Evolutionary conservation across 2,329 filamentous ascomycete species (phyloP).

Genomic region (Septoria petroselini): DNA sequence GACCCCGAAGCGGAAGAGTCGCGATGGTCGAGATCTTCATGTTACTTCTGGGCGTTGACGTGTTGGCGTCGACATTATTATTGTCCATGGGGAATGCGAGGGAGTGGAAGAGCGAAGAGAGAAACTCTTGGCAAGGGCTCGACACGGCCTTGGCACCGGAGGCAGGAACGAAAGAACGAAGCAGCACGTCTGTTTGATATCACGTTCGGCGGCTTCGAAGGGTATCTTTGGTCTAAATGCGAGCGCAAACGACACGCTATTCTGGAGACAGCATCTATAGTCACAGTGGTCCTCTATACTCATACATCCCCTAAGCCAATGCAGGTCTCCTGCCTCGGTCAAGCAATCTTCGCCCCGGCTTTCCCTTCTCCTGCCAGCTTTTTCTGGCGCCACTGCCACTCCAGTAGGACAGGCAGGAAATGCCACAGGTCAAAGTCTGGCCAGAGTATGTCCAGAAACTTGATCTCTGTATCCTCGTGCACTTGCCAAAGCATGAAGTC

Average conservation of each 20-base stretch:
- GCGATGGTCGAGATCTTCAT: too few species aligned
- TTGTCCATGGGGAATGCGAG: too few species aligned
- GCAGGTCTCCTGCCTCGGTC: too few species aligned
- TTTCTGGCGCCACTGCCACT: slow-evolving; percentile 70
- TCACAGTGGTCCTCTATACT: slow-evolving; percentile 1
- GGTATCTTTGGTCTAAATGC: slow-evolving; percentile 11
- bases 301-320: too few species aligned
- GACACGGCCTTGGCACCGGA: too few species aligned
- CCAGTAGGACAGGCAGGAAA: slow-evolving; percentile 85
- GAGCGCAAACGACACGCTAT: slow-evolving; percentile 5
- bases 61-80: too few species aligned
- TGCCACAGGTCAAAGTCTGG: slow-evolving; percentile 93
- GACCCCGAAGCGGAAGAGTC: too few species aligned
- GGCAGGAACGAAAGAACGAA: too few species aligned
- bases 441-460: slow-evolving; percentile 90
- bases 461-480: slow-evolving; percentile 85
- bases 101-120: too few species aligned
- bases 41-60: too few species aligned
- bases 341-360: slow-evolving; percentile 16
- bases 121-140: too few species aligned
- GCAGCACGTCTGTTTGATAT: too few species aligned
- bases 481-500: slow-evolving; percentile 99
- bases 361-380: slow-evolving; percentile 38
- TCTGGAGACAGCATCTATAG: not conserved
- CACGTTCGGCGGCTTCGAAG: not conserved